Percentiles rank a stretch among this genome's conserved stretches.
These are phyloP conservation scores for Plasmodium vivax DNA, from an alignment of 169 alveolate species.

Conservation along the genomic window DNA sequence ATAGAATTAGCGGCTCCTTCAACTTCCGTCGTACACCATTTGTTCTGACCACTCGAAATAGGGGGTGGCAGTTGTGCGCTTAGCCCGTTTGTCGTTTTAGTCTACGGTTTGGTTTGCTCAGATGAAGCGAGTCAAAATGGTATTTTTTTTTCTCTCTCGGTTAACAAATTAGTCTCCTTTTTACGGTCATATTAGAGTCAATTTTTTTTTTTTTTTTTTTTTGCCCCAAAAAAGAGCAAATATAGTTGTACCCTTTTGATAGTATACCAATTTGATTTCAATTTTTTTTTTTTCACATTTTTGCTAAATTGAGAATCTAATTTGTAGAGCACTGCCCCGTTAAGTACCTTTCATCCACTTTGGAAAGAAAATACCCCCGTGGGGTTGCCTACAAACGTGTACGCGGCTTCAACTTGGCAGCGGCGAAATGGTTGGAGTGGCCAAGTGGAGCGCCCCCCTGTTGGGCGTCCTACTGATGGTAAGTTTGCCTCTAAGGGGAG, in stretches of 20 bases:
- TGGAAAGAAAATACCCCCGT: background rate
- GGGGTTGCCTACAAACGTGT: background rate
- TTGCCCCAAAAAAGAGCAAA: background rate
- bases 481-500: background rate
- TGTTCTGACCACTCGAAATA: background rate
- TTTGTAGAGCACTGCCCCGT: background rate
- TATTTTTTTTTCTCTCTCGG: no score
- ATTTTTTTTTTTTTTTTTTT: no score
- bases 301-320: background rate
- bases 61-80: background rate
- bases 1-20: background rate
- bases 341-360: background rate
- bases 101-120: background rate
- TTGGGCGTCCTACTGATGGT: background rate
- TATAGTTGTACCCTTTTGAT: background rate
- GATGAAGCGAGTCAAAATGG: background rate
- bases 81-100: background rate
- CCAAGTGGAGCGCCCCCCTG: background rate
- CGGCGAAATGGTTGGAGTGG: background rate
- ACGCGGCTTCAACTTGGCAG: background rate
- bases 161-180: no score
- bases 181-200: no score
- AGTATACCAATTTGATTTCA: background rate
- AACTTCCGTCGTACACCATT: no score
- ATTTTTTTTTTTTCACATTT: background rate